Evolutionary conservation across 345 rosid genomes (phyloP).

Genomic region (Bruguiera gymnorhiza): DNA sequence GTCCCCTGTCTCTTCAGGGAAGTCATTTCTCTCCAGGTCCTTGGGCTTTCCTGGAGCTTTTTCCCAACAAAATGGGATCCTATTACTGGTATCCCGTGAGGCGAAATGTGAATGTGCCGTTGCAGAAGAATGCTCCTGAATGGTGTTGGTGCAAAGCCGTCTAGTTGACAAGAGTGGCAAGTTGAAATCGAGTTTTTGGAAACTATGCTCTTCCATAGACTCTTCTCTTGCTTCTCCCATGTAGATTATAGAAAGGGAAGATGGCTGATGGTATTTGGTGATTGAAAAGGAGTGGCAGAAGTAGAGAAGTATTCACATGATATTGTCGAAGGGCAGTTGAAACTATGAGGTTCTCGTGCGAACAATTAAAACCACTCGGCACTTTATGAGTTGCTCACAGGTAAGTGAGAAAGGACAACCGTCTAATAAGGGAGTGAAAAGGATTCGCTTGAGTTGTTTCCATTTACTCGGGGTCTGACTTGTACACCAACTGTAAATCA

Average conservation of each 20-base stretch:
- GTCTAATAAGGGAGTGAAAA: conserved; percentile 7
- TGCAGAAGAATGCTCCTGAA: conserved; percentile 21
- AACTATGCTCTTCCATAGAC: conserved; percentile 33
- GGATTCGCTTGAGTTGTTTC: conserved; percentile 6
- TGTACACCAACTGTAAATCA: no score
- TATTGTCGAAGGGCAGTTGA: conserved; percentile 29
- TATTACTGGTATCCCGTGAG: conserved; percentile 24
- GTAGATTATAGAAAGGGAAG: not conserved
- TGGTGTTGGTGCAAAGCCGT: conserved; percentile 28
- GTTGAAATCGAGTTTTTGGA: conserved; percentile 60
- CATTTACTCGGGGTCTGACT: not conserved
- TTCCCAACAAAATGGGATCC: conserved; percentile 90
- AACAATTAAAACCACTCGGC: conserved; percentile 26
- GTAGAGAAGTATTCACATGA: conserved; percentile 29
- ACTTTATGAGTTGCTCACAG: conserved; percentile 47
- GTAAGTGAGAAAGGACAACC: conserved; percentile 16
- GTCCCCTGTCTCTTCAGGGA: conserved; percentile 18
- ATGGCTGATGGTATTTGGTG: conserved; percentile 3
- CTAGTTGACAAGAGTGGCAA: conserved; percentile 70
- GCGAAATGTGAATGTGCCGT: conserved; percentile 15
- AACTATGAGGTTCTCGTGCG: conserved; percentile 54
- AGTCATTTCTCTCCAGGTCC: conserved; percentile 18
- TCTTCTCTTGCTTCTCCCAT: conserved; percentile 23
- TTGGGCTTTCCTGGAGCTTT: conserved; percentile 77
- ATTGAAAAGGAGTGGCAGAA: conserved; percentile 1